Conservation (phyloP, 225 moss, liverwort and hornwort species). For the Physcomitrium patens region DNA sequence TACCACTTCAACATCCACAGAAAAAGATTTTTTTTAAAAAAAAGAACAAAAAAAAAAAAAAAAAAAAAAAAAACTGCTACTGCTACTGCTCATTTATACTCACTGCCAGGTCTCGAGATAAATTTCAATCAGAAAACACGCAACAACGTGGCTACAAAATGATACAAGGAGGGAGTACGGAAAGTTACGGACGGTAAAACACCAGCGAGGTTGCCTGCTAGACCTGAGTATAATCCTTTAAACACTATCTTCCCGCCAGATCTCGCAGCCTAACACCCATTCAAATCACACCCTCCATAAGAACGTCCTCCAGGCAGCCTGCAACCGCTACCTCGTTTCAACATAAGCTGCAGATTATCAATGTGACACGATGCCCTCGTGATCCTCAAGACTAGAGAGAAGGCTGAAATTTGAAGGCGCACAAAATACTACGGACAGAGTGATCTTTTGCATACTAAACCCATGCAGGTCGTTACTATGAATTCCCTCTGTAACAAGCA, state of each 20-base stretch:
- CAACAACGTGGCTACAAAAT: not conserved
- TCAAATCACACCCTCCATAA: constrained; percentile 51
- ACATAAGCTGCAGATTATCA: constrained; percentile 1
- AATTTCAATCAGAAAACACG: not conserved
- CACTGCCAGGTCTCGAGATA: not conserved
- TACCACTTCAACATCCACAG: not conserved
- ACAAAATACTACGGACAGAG: constrained; percentile 4
- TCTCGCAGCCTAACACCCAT: constrained; percentile 74
- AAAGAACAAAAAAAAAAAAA: not conserved
- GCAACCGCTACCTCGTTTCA: constrained; percentile 45
- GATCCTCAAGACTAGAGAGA: not conserved
- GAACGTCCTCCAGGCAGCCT: constrained; percentile 50
- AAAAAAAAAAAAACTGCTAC: too few relatives aligned
- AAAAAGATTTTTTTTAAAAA: too few relatives aligned
- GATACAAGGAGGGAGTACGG: constrained; percentile 39
- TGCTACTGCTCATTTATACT: constrained; percentile 1
- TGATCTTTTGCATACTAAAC: not conserved
- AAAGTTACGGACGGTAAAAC: constrained; percentile 74
- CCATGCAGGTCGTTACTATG: constrained; percentile 1
- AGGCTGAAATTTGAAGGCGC: not conserved
- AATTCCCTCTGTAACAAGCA: constrained; percentile 2
- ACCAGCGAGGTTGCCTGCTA: constrained; percentile 88
- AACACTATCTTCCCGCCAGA: constrained; percentile 87
- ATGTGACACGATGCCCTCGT: not conserved
- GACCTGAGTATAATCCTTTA: constrained; percentile 96